Percentiles rank a stretch among this genome's conserved stretches.
Conservation (phyloP, 2,329 filamentous ascomycete species). For the Remersonia thermophila region DNA sequence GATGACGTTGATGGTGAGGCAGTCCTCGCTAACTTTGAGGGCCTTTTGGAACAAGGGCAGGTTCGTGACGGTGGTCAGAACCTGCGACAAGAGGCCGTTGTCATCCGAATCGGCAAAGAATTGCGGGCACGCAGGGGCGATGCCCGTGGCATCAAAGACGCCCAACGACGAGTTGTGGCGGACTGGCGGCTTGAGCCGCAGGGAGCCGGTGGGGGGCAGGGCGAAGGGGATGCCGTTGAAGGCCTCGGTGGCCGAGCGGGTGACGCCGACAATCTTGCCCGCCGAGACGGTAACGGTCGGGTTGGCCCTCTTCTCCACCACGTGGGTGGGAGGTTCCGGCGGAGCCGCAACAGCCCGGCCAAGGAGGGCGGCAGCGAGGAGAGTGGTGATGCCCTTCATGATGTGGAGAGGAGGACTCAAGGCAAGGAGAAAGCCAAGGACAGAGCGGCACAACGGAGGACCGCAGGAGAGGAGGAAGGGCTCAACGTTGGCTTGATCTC, state of each 20-base stretch:
- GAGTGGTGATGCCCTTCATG: constrained; percentile 16
- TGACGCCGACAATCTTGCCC: constrained; percentile 42
- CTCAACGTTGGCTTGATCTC: constrained; percentile 2
- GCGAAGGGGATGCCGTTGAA: constrained; percentile 70
- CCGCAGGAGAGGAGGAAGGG: background rate
- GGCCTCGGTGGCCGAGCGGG: constrained; percentile 42
- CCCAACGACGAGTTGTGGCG: constrained; percentile 45
- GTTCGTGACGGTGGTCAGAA: constrained; percentile 39
- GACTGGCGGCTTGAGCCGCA: constrained; percentile 59
- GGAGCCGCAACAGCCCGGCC: constrained; percentile 14
- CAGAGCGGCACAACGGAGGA: background rate
- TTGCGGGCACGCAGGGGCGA: constrained; percentile 56
- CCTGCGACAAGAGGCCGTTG: constrained; percentile 27
- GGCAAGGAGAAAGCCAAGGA: background rate
- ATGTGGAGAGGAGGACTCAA: constrained; percentile 2
- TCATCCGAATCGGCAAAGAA: constrained; percentile 46
- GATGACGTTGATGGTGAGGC: constrained; percentile 47
- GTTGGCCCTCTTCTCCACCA: constrained; percentile 31
- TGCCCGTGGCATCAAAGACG: constrained; percentile 45
- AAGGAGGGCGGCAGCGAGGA: constrained; percentile 12
- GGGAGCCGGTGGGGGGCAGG: constrained; percentile 49
- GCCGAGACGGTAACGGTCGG: constrained; percentile 43
- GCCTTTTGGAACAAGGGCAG: constrained; percentile 45
- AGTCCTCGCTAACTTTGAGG: constrained; percentile 48
- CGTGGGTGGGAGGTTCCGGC: constrained; percentile 17